Base-by-base conservation (phyloP, 148 eudicot species). In the Drosera capensis region DNA sequence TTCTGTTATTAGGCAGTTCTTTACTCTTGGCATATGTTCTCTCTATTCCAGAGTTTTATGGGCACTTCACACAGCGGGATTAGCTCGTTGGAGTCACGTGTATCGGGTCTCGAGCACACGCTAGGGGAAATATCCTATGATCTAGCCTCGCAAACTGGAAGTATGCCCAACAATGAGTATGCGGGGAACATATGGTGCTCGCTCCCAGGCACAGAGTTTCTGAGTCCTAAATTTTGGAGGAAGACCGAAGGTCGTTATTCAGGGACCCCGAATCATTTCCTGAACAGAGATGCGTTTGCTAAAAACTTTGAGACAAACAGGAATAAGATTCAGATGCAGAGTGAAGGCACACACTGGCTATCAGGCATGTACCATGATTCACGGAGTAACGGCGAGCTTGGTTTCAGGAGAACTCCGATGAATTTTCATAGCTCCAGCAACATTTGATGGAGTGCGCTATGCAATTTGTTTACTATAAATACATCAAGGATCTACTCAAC, bases 41-140 rank as follows among this genome's bases (percentile, higher is more conserved):
- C 2, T 11, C 9, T 15, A 0, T 34, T 54, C 30, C 55, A 84
- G 95, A 77, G 71, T 36, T 84, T 69, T 65, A 84, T 84, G 70
- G 95, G 95, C 14, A 70, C 61, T 51, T 84, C 95, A 24, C 90
- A 68, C 51, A 74, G 54, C 42, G 82, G 90, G 47, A 84, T 84
- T 42, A 59, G 57, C 61, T 80, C 75, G n/a, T 56, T 84, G 70
- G 82, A 77, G 64, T 77, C 66, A 21, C 90, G 95, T 31, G 95
- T 84, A 46, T 59, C 78, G 31, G 95, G 85, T 21, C 70, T 84
- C 1, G 95, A 84, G 78, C 71, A 48, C 58, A 68, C 70, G 39
- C 56, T 84, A 49, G 90, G 74, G 22, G 85, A 65, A 11, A 84
- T 84, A 45, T 77, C 82, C 23, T 55, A 67, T 40, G 74, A 70